Base-by-base conservation (phyloP, 2,329 filamentous ascomycete genomes). In the Apiospora kogelbergensis region DNA sequence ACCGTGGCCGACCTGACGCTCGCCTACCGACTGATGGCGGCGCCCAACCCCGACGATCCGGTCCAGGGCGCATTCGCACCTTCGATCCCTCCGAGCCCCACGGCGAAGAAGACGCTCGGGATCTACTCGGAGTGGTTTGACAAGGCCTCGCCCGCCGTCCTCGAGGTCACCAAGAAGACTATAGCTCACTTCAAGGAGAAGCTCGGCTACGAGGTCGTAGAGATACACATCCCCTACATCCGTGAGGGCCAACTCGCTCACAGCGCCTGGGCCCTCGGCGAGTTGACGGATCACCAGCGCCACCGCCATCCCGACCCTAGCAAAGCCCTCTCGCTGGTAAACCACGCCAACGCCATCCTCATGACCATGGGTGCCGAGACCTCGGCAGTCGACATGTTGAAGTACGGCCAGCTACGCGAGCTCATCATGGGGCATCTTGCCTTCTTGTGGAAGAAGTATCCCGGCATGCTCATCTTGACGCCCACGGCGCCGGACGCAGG, bases 11-110 rank as follows among this genome's bases (percentile, higher is more conserved):
- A 97, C 75, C 87, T 98, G 6, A 91, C 91, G 71, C 85, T 94
- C 67, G 91, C 92, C n/a, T 98, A 96, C 81, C 90, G 93, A 65
- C 78, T 93, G 74, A 94, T 97, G 86, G 87, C 92, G 2, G 86
- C 89, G 67, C 92, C 93, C 0, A 87, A 97, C 74, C 88, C 90
- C 0, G 80, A 84, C 2, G 86, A 91, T 76, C 82, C 85, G 0
- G 80, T 85, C 9, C 91, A 91, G 22, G 80, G 86, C 9, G 81
- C 85, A 17, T 96, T 97, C 78, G 86, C 87, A 0, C 84, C 89
- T 4, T 89, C 88, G 17, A 72, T 82, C 9, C 81, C 86, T 4
- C 81, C 82, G 0, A 74, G 75, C 6, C 80, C 82, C 0, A 76
- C 80, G 0, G 74, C 80, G 45, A 84, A 83, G 71, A 91, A 91